Conservation (phyloP, 768 basidiomycete genomes). For the Crucibulum laeve region DNA sequence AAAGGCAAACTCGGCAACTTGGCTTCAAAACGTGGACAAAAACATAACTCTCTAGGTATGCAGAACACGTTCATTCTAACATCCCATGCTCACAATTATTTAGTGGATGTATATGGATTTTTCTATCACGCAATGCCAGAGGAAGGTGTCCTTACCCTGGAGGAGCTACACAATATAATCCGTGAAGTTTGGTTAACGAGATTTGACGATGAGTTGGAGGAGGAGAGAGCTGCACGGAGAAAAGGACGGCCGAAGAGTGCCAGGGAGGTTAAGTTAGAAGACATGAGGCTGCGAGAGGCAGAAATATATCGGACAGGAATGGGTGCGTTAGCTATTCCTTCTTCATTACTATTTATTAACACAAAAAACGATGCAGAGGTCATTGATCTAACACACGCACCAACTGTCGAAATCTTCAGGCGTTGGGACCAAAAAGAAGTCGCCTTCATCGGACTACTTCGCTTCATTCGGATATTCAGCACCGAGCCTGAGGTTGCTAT, state of each 20-base stretch:
- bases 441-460: slow-evolving; percentile 65
- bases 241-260: slow-evolving; percentile 74
- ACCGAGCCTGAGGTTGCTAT: slow-evolving; percentile 38
- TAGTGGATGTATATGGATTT: slow-evolving; percentile 72
- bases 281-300: slow-evolving; percentile 59
- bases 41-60: slow-evolving; percentile 51
- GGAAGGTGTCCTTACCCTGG: slow-evolving; percentile 51
- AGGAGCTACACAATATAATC: slow-evolving; percentile 63
- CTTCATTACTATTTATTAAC: slow-evolving; percentile 1
- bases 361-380: slow-evolving; percentile 46
- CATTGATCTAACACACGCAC: slow-evolving; percentile 70
- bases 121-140: slow-evolving; percentile 71
- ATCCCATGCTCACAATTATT: slow-evolving; percentile 7
- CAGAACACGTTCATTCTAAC: slow-evolving; percentile 2
- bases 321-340: slow-evolving; percentile 41
- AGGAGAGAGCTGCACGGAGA: slow-evolving; percentile 55
- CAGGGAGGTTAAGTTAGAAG: slow-evolving; percentile 65
- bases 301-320: slow-evolving; percentile 80
- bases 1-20: slow-evolving; percentile 62
- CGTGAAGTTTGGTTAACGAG: slow-evolving; percentile 71
- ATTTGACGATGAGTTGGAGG: slow-evolving; percentile 59
- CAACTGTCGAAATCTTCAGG: slow-evolving; percentile 67
- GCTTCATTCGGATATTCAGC: slow-evolving; percentile 74
- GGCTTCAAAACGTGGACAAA: slow-evolving; percentile 51
- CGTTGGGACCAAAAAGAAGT: slow-evolving; percentile 76